These are phyloP conservation scores for Hypoxylon fuscum DNA, from an alignment of 495 filamentous ascomycete species.

Conservation along the genomic window DNA sequence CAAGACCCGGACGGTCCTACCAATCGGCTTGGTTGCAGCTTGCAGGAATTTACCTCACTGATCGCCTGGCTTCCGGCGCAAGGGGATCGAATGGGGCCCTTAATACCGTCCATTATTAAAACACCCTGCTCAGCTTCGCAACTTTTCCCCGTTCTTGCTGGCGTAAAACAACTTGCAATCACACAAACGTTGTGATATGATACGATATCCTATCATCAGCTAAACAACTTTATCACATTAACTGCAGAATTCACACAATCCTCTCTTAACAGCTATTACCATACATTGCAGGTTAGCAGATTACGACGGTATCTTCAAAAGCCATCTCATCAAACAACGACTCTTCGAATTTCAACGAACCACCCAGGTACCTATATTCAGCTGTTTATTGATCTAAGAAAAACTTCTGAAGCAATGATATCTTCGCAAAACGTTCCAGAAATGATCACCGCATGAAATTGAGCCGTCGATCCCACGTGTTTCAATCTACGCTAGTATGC, in stretches of 20 bases:
- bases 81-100: slow-evolving; percentile 25
- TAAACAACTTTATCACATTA: neutral
- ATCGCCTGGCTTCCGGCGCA: slow-evolving; percentile 7
- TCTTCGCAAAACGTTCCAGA: slow-evolving; percentile 26
- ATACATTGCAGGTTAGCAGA: slow-evolving; percentile 14
- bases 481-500: slow-evolving; percentile 31
- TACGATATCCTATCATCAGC: slow-evolving; percentile 9
- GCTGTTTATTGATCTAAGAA: neutral
- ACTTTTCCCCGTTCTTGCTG: slow-evolving; percentile 14
- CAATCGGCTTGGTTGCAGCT: slow-evolving; percentile 38
- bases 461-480: slow-evolving; percentile 40
- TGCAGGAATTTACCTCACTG: slow-evolving; percentile 14
- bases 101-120: slow-evolving; percentile 34
- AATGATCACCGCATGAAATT: slow-evolving; percentile 29
- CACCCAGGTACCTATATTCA: too few relatives aligned
- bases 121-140: slow-evolving; percentile 24
- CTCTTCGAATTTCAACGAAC: too few relatives aligned
- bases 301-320: neutral
- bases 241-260: slow-evolving; percentile 1
- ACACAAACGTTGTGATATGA: slow-evolving; percentile 7
- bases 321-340: too few relatives aligned
- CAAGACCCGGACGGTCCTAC: slow-evolving; percentile 4
- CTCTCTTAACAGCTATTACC: neutral
- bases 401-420: slow-evolving; percentile 2
- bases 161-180: slow-evolving; percentile 9